Evolutionary conservation across 805 yeast species (phyloP).

Genomic region (Candida incommunis): DNA sequence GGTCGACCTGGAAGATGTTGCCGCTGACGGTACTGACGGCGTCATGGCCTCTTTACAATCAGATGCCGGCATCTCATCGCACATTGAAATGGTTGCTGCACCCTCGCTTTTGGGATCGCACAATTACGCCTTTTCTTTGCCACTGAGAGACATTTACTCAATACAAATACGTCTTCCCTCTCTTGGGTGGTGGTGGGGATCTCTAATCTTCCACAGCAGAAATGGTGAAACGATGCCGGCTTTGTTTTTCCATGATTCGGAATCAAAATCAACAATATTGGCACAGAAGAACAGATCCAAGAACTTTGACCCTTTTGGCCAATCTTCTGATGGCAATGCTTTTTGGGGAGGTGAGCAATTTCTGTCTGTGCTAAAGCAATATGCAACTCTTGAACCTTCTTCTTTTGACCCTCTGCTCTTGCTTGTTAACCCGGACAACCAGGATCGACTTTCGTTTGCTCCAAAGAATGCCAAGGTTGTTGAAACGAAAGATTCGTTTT

Average conservation of each 20-base stretch:
- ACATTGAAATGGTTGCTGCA: conserved; percentile 28
- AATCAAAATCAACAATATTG: conserved; percentile 56
- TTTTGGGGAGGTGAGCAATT: conserved; percentile 93
- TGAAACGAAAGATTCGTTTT: conserved; percentile 24
- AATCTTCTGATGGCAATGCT: conserved; percentile 20
- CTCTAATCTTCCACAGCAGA: conserved; percentile 58
- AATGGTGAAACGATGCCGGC: conserved; percentile 56
- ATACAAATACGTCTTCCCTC: conserved; percentile 77
- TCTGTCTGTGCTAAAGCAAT: conserved; percentile 35
- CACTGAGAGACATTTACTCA: conserved; percentile 50
- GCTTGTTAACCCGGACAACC: conserved; percentile 64
- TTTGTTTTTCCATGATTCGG: conserved; percentile 85
- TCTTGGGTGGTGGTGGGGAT: conserved; percentile 85
- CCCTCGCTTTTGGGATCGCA: conserved; percentile 39
- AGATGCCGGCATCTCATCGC: conserved; percentile 12
- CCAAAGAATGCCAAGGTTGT: conserved; percentile 29
- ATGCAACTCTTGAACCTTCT: conserved; percentile 53
- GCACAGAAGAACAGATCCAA: conserved; percentile 46
- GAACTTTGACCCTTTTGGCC: conserved; percentile 60
- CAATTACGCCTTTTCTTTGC: conserved; percentile 57
- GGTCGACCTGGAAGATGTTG: conserved; percentile 33
- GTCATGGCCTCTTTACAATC: conserved; percentile 1
- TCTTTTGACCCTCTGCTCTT: conserved; percentile 58
- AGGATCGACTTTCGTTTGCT: conserved; percentile 45
- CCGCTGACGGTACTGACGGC: background rate